Conservation (phyloP, 805 yeast genomes). For the Wickerhamiella australiensis region DNA sequence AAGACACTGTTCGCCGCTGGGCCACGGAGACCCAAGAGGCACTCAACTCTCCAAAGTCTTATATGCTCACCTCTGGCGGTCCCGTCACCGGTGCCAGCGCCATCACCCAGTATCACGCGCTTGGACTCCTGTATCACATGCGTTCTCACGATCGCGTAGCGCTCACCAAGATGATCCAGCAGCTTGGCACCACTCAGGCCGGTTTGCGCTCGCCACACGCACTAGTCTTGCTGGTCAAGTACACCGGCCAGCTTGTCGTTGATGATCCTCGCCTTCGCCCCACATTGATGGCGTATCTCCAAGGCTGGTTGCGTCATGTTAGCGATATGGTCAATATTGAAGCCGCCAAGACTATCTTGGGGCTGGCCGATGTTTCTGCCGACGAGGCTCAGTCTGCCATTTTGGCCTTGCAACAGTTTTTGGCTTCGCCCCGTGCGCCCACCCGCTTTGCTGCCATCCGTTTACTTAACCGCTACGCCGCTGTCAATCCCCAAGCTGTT, state of each 20-base stretch:
- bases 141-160: conserved; percentile 92
- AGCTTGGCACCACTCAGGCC: conserved; percentile 44
- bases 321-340: conserved; percentile 85
- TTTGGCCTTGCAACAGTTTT: conserved; percentile 56
- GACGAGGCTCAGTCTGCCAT: conserved; percentile 56
- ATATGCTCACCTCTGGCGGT: conserved; percentile 14
- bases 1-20: conserved; percentile 87
- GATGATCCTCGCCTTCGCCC: conserved; percentile 58
- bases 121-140: conserved; percentile 78
- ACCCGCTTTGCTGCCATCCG: conserved; percentile 90
- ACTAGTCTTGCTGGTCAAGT: conserved; percentile 71
- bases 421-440: conserved; percentile 80
- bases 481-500: conserved; percentile 64
- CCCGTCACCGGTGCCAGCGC: conserved; percentile 40
- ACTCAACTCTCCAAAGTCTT: conserved; percentile 45
- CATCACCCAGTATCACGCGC: conserved; percentile 89
- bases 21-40: conserved; percentile 90
- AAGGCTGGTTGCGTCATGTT: conserved; percentile 62
- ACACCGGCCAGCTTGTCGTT: conserved; percentile 54
- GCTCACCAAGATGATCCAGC: conserved; percentile 75
- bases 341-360: conserved; percentile 66
- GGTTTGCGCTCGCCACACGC: conserved; percentile 71
- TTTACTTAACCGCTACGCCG: conserved; percentile 72
- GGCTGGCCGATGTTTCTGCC: conserved; percentile 43
- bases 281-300: conserved; percentile 51